Conservation (phyloP, 2,329 filamentous ascomycete species). For the Xylariales sp. region DNA sequence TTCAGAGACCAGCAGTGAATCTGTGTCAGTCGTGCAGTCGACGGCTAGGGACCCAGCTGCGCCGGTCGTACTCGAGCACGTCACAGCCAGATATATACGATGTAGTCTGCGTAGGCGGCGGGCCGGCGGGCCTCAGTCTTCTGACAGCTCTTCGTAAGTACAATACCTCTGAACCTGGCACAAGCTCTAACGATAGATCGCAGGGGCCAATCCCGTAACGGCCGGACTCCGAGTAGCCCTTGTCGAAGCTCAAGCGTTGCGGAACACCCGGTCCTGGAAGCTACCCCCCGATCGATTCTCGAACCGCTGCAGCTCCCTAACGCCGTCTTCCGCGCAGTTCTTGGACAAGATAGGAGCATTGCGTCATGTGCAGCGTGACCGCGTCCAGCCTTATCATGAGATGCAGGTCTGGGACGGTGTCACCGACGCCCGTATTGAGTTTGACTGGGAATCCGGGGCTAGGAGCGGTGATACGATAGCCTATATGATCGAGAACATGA, state of each 20-base stretch:
- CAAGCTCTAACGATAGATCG: too few species aligned
- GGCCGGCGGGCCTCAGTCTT: constrained; percentile 82
- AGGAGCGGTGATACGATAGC: constrained; percentile 61
- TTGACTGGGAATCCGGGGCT: constrained; percentile 61
- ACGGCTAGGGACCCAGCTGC: constrained; percentile 29
- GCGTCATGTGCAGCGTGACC: constrained; percentile 65
- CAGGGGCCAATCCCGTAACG: constrained; percentile 72
- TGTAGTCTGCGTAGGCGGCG: constrained; percentile 86
- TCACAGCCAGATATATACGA: constrained; percentile 73
- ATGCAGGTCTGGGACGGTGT: constrained; percentile 99
- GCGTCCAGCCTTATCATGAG: constrained; percentile 83
- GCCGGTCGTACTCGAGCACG: constrained; percentile 37
- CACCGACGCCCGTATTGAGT: constrained; percentile 80
- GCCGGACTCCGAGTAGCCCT: constrained; percentile 78
- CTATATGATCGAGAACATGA: constrained; percentile 94
- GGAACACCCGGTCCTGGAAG: constrained; percentile 61
- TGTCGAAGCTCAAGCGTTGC: constrained; percentile 82
- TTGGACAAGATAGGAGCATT: constrained; percentile 81
- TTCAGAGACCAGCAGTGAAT: constrained; percentile 16
- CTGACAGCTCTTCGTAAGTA: constrained; percentile 68
- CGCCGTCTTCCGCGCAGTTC: constrained; percentile 79
- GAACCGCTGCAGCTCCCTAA: constrained; percentile 93
- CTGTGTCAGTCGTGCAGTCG: constrained; percentile 45
- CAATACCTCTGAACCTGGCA: too few species aligned
- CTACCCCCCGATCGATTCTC: constrained; percentile 69